Base-by-base conservation (phyloP, 2,329 filamentous ascomycete genomes). In the Fusarium foetens region DNA sequence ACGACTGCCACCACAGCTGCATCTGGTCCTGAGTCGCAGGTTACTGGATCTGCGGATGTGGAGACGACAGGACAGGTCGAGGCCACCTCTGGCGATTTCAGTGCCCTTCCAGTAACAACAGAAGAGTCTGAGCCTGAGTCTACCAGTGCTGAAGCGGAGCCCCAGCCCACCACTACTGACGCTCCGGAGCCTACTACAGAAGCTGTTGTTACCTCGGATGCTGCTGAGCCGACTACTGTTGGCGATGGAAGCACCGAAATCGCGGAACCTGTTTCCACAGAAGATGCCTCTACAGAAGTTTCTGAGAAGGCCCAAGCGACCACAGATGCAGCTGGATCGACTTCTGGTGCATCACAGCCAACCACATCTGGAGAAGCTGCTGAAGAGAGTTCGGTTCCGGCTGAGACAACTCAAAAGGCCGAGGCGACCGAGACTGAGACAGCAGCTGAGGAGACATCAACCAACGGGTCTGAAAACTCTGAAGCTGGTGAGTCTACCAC, bases 1-100 rank as follows among this genome's bases (percentile, higher is more conserved):
- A 58, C 66, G 8, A 68, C 75, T 9, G 66, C 75, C 2, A 52
- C 69, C 3, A 68, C 70, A 11, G 48, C 66, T 3, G 43, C 54
- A 4, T 31, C 71, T 6, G 66, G 63, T 1, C 74, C 74, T 7
- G 74, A 82, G 27, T 76, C 76, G 25, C 65, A 70, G 6, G 74
- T 78, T 12, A 74, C 77, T 31, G 66, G 63, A 14, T 51, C 68
- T 36, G 71, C 75, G 6, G 60, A 67, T 10, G 58, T 79, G 3
- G 67, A 61, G 48, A 81, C 78, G 12, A 75, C 68, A 19, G 68
- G 67, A 11, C 79, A 82, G 58, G 69, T 68, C 7, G 58, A 71
- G 23, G 73, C 75, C 19, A 78, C 76, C 52, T 48, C 61, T 13
- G 62, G 61, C 4, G 63, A 48, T 9, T 80, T 79, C 55, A 69